These are phyloP conservation scores for Rubroboletus satanas DNA, from an alignment of 768 basidiomycete species.

Conservation along the genomic window DNA sequence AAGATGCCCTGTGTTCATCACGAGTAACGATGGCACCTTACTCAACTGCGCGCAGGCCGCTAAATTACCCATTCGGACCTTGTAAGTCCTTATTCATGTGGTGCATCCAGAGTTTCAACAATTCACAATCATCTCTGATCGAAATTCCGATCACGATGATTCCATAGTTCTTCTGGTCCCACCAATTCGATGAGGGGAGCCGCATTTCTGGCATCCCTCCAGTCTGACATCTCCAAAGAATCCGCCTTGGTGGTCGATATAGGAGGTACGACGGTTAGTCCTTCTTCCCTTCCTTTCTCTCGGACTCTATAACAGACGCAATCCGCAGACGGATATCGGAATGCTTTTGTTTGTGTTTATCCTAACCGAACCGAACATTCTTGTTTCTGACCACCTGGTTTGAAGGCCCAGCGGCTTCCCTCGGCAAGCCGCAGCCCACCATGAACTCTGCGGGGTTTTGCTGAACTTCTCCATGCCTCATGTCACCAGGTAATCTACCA, in stretches of 20 bases:
- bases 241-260: slow-evolving; percentile 56
- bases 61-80: slow-evolving; percentile 59
- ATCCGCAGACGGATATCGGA: slow-evolving; percentile 50
- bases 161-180: slow-evolving; percentile 44
- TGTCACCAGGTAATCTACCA: slow-evolving; percentile 34
- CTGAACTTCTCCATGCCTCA: slow-evolving; percentile 62
- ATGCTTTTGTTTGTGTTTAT: slow-evolving; percentile 41
- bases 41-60: slow-evolving; percentile 48
- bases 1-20: slow-evolving; percentile 50
- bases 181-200: slow-evolving; percentile 73
- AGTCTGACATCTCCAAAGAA: slow-evolving; percentile 31
- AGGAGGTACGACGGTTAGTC: slow-evolving; percentile 54
- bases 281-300: slow-evolving; percentile 4
- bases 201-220: slow-evolving; percentile 50
- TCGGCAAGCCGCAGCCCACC: slow-evolving; percentile 57
- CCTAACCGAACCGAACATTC: neutral
- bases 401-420: slow-evolving; percentile 52
- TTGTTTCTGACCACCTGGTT: slow-evolving; percentile 11
- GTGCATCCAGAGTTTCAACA: slow-evolving; percentile 11
- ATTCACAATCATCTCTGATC: slow-evolving; percentile 1
- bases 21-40: slow-evolving; percentile 59
- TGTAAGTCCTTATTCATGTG: slow-evolving; percentile 26
- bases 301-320: slow-evolving; percentile 11
- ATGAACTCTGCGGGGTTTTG: slow-evolving; percentile 56
- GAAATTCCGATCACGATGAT: slow-evolving; percentile 6